Conservation (phyloP, 1,284 basidiomycete genomes). For the Wallemia ichthyophaga region DNA sequence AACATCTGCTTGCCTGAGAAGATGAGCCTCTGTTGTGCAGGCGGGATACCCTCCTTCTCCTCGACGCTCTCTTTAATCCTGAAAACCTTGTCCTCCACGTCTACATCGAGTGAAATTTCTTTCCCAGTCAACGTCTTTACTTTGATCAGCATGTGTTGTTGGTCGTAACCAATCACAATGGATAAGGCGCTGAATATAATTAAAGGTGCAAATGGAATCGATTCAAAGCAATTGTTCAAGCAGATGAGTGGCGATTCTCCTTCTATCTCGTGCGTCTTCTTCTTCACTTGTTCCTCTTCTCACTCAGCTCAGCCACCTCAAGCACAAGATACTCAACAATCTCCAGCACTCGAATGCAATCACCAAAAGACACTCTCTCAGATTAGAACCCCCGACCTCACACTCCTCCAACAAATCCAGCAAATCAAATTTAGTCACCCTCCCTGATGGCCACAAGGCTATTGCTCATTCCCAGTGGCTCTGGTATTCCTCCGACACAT, state of each 20-base stretch:
- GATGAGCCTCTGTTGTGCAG: constrained; percentile 83
- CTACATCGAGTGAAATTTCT: constrained; percentile 89
- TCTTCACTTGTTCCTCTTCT: background rate
- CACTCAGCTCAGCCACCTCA: background rate
- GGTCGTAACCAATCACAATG: background rate
- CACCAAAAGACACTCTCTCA: background rate
- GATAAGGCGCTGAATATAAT: background rate
- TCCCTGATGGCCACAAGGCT: background rate
- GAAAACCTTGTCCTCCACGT: constrained; percentile 56
- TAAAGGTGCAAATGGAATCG: background rate
- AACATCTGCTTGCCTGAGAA: constrained; percentile 88
- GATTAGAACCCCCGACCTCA: background rate
- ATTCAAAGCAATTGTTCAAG: background rate
- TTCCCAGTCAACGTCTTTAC: constrained; percentile 82
- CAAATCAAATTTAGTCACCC: background rate
- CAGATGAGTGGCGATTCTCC: background rate
- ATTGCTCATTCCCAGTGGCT: background rate
- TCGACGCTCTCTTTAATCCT: constrained; percentile 97
- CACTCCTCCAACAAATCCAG: background rate
- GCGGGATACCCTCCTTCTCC: constrained; percentile 95
- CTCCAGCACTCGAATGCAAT: background rate
- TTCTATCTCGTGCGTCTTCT: background rate
- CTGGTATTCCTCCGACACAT: background rate
- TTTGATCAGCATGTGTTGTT: constrained; percentile 35
- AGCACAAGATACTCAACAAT: background rate